These are phyloP conservation scores for Candida xiaguanensis DNA, from an alignment of 805 yeast species.

Conservation along the genomic window DNA sequence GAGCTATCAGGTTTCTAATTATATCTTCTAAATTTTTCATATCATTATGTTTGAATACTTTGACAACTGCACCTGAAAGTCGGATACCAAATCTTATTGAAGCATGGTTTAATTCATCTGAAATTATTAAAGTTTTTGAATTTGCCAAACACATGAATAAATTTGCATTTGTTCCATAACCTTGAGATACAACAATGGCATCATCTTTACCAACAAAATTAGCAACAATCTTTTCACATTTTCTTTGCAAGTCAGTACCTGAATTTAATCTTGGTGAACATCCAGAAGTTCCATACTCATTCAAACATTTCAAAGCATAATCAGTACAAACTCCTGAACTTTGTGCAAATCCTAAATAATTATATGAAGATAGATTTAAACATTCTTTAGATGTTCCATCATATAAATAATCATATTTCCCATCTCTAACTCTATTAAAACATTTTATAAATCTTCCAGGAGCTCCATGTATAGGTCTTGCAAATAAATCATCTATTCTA, in stretches of 20 bases:
- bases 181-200: conserved; percentile 84
- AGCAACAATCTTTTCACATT: conserved; percentile 77
- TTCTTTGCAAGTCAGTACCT: conserved; percentile 72
- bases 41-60: conserved; percentile 89
- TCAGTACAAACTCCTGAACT: conserved; percentile 89
- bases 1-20: conserved; percentile 79
- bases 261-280: conserved; percentile 72
- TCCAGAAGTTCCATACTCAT: conserved; percentile 68
- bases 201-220: conserved; percentile 88
- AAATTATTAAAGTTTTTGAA: conserved; percentile 82
- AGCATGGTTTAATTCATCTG: conserved; percentile 96
- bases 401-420: conserved; percentile 63
- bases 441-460: conserved; percentile 91
- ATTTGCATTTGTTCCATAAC: conserved; percentile 92
- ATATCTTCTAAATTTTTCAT: conserved; percentile 74
- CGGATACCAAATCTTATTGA: conserved; percentile 95
- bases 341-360: conserved; percentile 96
- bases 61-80: conserved; percentile 87
- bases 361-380: conserved; percentile 84
- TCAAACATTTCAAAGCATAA: conserved; percentile 58
- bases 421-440: conserved; percentile 70
- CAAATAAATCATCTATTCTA: conserved; percentile 91
- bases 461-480: conserved; percentile 92
- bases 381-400: conserved; percentile 76
- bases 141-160: conserved; percentile 81